These are phyloP conservation scores for Insectozyma bohioensis DNA, from an alignment of 1,139 yeast species.

Conservation along the genomic window DNA sequence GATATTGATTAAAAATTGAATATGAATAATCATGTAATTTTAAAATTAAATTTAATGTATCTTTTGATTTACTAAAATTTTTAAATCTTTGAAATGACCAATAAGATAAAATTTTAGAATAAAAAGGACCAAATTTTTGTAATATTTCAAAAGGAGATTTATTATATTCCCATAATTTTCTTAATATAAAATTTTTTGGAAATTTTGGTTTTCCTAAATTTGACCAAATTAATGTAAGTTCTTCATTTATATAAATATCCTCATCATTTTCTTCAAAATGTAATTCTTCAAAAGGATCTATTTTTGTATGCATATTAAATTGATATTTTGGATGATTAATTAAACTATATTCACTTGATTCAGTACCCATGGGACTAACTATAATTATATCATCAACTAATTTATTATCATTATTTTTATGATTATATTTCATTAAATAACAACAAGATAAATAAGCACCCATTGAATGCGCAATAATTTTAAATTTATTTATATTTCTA, in stretches of 20 bases:
- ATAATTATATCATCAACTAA: conserved; percentile 32
- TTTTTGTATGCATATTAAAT: conserved; percentile 30
- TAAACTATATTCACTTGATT: conserved; percentile 37
- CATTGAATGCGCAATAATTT: conserved; percentile 44
- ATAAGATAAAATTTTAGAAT: conserved; percentile 39
- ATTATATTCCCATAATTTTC: conserved; percentile 39
- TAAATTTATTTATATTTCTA: conserved; percentile 26
- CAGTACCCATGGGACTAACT: conserved; percentile 51
- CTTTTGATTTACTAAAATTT: conserved; percentile 22
- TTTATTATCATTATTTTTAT: conserved; percentile 11
- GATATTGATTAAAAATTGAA: conserved; percentile 45
- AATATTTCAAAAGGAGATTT: conserved; percentile 43
- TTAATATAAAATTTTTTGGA: conserved; percentile 34
- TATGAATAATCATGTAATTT: conserved; percentile 44
- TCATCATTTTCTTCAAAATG: conserved; percentile 19
- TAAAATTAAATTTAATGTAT: conserved; percentile 24
- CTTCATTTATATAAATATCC: conserved; percentile 18
- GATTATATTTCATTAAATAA: conserved; percentile 41
- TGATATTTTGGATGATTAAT: conserved; percentile 32
- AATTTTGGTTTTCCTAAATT: conserved; percentile 39
- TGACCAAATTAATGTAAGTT: conserved; percentile 37
- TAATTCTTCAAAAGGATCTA: conserved; percentile 30
- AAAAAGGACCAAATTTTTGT: conserved; percentile 40
- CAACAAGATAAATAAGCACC: conserved; percentile 45
- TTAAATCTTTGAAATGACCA: conserved; percentile 46